phyloP scores from a whole-genome alignment of 768 basidiomycete species.

The Pleurotus salmoneostramineus region DNA sequence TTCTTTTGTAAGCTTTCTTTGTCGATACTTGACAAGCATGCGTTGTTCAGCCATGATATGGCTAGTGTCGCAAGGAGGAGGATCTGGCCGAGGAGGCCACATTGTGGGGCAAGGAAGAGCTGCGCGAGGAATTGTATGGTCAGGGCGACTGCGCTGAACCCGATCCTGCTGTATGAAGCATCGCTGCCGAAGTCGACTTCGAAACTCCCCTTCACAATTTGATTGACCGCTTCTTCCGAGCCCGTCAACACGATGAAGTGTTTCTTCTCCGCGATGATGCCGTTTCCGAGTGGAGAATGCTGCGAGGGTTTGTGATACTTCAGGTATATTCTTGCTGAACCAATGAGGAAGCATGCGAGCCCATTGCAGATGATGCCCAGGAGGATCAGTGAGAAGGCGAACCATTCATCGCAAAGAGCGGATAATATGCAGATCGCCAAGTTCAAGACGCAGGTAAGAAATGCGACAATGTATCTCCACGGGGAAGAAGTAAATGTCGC shows the following conservation, averaged over 20 bases:
- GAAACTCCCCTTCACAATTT: slow-evolving; percentile 22
- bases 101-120: slow-evolving; percentile 28
- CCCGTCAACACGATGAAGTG: slow-evolving; percentile 21
- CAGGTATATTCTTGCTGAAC: slow-evolving; percentile 21
- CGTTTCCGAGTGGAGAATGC: slow-evolving; percentile 22
- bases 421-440: slow-evolving; percentile 18
- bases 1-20: not conserved
- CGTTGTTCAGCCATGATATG: slow-evolving; percentile 26
- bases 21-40: slow-evolving; percentile 17
- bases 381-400: slow-evolving; percentile 23
- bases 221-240: slow-evolving; percentile 16
- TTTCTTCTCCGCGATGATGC: slow-evolving; percentile 16
- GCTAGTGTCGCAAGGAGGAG: slow-evolving; percentile 24
- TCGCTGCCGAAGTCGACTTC: slow-evolving; percentile 13
- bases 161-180: slow-evolving; percentile 15
- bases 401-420: slow-evolving; percentile 24
- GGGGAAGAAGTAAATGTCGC: not conserved
- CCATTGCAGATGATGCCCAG: slow-evolving; percentile 29
- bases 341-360: slow-evolving; percentile 21
- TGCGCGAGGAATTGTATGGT: slow-evolving; percentile 27
- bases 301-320: slow-evolving; percentile 13
- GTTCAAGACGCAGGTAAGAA: slow-evolving; percentile 21
- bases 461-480: slow-evolving; percentile 16
- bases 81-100: slow-evolving; percentile 25
- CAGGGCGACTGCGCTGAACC: slow-evolving; percentile 21